Conservation (phyloP, 2,329 filamentous ascomycete genomes). For the Didymella pomorum region DNA sequence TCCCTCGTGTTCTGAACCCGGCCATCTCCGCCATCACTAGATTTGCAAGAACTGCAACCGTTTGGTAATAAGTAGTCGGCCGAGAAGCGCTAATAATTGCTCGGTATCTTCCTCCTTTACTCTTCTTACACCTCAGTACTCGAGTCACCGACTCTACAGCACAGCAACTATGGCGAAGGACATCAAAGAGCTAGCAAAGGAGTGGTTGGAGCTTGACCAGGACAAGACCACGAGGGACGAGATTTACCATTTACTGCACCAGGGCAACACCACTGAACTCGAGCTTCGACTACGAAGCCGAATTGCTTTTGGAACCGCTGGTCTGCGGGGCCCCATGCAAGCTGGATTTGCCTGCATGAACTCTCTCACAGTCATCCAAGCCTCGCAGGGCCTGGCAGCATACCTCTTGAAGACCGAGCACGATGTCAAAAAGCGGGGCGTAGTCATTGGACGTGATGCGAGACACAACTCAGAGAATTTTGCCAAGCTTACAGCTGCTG, state of each 20-base stretch:
- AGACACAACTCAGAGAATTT: constrained; percentile 69
- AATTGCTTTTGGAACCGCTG: constrained; percentile 70
- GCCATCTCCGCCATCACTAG: constrained; percentile 42
- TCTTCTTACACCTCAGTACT: neutral
- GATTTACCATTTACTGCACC: constrained; percentile 60
- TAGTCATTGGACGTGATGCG: constrained; percentile 70
- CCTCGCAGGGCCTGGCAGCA: constrained; percentile 70
- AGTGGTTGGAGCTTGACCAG: constrained; percentile 67
- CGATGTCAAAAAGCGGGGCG: constrained; percentile 55
- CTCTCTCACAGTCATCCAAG: constrained; percentile 66
- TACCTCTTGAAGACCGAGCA: constrained; percentile 61
- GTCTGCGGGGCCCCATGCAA: constrained; percentile 70
- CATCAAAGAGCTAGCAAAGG: constrained; percentile 57
- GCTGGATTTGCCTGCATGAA: constrained; percentile 71
- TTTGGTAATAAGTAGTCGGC: constrained; percentile 20
- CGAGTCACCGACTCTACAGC: neutral
- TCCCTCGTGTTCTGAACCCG: constrained; percentile 21
- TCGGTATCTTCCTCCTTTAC: neutral
- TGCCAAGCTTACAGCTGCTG: constrained; percentile 66
- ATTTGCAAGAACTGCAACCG: constrained; percentile 28
- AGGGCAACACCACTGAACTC: constrained; percentile 58
- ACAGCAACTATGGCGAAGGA: constrained; percentile 39
- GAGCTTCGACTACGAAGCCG: constrained; percentile 62
- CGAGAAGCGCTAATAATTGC: constrained; percentile 17
- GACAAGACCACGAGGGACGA: constrained; percentile 63